Conservation (phyloP, 2,329 filamentous ascomycete genomes). For the Aspergillus pseudonomiae region DNA sequence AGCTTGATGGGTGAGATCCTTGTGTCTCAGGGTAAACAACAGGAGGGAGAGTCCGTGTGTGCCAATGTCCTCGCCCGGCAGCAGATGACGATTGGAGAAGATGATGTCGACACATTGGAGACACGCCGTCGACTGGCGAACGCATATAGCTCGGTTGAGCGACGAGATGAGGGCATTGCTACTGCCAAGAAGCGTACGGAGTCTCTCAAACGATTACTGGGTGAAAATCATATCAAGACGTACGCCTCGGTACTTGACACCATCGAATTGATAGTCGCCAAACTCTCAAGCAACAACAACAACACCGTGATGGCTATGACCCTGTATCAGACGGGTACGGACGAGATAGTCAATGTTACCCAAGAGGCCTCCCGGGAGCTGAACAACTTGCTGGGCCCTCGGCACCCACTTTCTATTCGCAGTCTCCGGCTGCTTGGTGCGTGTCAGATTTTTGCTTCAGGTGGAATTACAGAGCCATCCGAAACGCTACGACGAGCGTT, state of each 20-base stretch:
- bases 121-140: conserved; percentile 32
- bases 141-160: conserved; percentile 26
- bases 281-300: conserved; percentile 18
- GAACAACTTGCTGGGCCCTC: conserved; percentile 21
- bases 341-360: conserved; percentile 22
- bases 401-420: conserved; percentile 29
- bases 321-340: conserved; percentile 19
- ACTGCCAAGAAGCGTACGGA: conserved; percentile 27
- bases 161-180: conserved; percentile 27
- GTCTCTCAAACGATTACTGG: conserved; percentile 26
- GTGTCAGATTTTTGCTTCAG: conserved; percentile 21
- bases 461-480: conserved; percentile 25
- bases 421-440: conserved; percentile 27
- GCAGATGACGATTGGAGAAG: conserved; percentile 36
- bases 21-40: conserved; percentile 26
- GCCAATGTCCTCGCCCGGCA: conserved; percentile 36
- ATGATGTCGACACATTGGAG: conserved; percentile 33
- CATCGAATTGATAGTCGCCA: conserved; percentile 27
- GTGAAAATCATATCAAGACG: conserved; percentile 31
- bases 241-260: conserved; percentile 25
- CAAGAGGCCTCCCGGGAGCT: conserved; percentile 25
- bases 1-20: conserved; percentile 33
- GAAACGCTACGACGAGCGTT: conserved; percentile 36
- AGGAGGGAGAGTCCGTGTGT: conserved; percentile 34
- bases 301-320: conserved; percentile 5